phyloP scores from a whole-genome alignment of 306 rosid genomes.

The Rubus idaeus region DNA sequence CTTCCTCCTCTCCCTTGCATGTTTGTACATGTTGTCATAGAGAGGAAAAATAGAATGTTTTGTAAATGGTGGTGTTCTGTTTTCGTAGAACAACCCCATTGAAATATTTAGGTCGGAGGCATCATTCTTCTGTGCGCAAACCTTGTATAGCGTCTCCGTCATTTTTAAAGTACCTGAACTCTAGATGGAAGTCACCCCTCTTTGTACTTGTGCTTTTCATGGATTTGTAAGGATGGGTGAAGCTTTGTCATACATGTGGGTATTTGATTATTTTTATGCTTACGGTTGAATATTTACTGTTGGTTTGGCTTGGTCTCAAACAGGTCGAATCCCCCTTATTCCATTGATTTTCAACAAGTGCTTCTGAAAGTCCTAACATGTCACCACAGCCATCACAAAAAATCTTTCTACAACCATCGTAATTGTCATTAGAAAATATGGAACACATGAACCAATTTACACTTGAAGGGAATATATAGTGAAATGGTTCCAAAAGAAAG shows the following conservation, averaged over 20 bases:
- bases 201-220: background rate
- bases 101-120: slow-evolving; percentile 27
- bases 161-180: background rate
- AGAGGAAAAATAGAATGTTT: slow-evolving; percentile 16
- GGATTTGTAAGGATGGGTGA: slow-evolving; percentile 12
- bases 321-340: background rate
- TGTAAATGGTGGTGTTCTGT: slow-evolving; percentile 40
- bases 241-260: background rate
- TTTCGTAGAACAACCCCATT: slow-evolving; percentile 36
- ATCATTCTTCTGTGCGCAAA: slow-evolving; percentile 27
- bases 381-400: no score
- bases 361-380: no score
- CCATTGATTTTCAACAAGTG: background rate
- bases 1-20: slow-evolving; percentile 19
- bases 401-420: no score
- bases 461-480: no score
- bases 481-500: background rate
- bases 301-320: no score
- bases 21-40: slow-evolving; percentile 18
- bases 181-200: background rate
- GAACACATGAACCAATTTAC: no score
- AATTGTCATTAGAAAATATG: no score
- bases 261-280: background rate
- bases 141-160: slow-evolving; percentile 46
- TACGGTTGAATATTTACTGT: background rate